These are phyloP conservation scores for Cerioporus squamosus DNA, from an alignment of 1,284 basidiomycete species.

Conservation along the genomic window DNA sequence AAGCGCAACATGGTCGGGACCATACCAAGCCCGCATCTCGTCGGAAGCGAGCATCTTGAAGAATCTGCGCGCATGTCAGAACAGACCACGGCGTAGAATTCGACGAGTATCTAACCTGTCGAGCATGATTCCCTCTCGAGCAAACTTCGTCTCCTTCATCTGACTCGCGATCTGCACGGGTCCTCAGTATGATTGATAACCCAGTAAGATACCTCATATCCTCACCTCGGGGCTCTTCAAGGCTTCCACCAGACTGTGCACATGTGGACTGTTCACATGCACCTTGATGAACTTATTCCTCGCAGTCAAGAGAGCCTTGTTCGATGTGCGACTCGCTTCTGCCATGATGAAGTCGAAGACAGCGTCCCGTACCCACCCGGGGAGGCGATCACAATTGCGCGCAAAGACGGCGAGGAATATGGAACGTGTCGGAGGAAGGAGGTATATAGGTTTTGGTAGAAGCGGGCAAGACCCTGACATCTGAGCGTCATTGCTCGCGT, in stretches of 20 bases:
- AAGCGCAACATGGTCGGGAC: conserved; percentile 90
- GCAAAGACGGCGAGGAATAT: conserved; percentile 72
- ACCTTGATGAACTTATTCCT: conserved; percentile 89
- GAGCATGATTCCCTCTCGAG: conserved; percentile 88
- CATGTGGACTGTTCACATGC: conserved; percentile 92
- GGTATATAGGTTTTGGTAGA: conserved; percentile 86
- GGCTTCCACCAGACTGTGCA: conserved; percentile 95
- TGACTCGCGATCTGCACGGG: conserved; percentile 63
- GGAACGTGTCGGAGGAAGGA: conserved; percentile 91
- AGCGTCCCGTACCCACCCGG: conserved; percentile 96
- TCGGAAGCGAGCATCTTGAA: conserved; percentile 96
- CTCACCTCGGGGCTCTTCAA: conserved; percentile 90
- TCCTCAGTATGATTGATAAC: conserved; percentile 1
- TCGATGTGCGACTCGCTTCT: conserved; percentile 81
- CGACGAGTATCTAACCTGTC: conserved; percentile 66
- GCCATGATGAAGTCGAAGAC: conserved; percentile 87
- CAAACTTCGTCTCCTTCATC: conserved; percentile 97
- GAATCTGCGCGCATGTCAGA: conserved; percentile 61
- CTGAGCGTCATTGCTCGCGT: background rate
- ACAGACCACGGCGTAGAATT: background rate
- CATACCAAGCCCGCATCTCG: conserved; percentile 98
- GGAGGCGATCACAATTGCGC: conserved; percentile 94
- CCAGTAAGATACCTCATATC: background rate
- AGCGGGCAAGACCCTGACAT: conserved; percentile 68
- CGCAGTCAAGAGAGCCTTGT: conserved; percentile 81